Conservation (phyloP, 768 basidiomycete species). For the Serpula lacrymans region DNA sequence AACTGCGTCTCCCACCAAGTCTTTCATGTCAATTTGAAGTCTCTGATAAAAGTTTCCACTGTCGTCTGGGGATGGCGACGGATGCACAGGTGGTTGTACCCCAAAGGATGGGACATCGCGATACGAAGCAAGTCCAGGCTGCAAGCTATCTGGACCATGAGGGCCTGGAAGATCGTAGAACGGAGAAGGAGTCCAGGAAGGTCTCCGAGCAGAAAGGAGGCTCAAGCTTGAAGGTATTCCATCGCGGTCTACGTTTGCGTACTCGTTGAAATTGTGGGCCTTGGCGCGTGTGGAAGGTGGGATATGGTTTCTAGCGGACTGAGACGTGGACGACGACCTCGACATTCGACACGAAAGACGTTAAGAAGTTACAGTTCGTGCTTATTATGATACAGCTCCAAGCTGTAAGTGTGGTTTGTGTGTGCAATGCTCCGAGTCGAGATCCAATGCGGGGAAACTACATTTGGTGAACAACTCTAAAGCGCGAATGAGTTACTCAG, state of each 20-base stretch:
- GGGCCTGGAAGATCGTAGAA: too few relatives aligned
- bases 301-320: constrained; percentile 6
- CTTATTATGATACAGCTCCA: too few relatives aligned
- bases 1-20: constrained; percentile 75
- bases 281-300: constrained; percentile 16
- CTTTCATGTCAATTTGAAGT: constrained; percentile 77
- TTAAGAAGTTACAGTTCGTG: too few relatives aligned
- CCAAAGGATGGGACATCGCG: constrained; percentile 26
- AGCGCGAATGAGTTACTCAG: too few relatives aligned
- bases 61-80: constrained; percentile 45
- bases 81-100: constrained; percentile 19
- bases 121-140: constrained; percentile 22
- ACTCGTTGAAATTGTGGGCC: constrained; percentile 18
- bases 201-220: constrained; percentile 29
- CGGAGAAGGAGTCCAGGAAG: constrained; percentile 28
- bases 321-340: constrained; percentile 23
- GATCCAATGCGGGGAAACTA: too few relatives aligned
- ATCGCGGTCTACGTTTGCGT: constrained; percentile 18
- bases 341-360: too few relatives aligned
- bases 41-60: constrained; percentile 54
- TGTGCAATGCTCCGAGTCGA: too few relatives aligned
- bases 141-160: constrained; percentile 19
- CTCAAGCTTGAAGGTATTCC: constrained; percentile 26
- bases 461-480: too few relatives aligned
- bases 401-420: too few relatives aligned